Percentiles rank a stretch among this genome's conserved stretches.
phyloP scores from a whole-genome alignment of 2,329 filamentous ascomycete species.

The Raffaelea albimanens region DNA sequence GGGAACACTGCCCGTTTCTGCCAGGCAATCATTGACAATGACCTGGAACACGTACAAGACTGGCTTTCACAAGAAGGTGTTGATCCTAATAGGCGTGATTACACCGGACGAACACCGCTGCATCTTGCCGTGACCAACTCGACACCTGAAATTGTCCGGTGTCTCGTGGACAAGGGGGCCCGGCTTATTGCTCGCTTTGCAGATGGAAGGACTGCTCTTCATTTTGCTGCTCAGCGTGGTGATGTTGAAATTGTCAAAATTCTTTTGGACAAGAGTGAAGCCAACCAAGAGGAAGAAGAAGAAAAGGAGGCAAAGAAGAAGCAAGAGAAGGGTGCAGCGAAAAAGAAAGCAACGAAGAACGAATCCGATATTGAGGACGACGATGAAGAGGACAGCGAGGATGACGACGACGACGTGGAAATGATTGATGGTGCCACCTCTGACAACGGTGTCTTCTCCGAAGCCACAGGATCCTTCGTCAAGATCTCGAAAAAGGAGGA shows the following conservation, averaged over 20 bases:
- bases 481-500: conserved; percentile 26
- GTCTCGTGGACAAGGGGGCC: conserved; percentile 61
- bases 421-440: conserved; percentile 36
- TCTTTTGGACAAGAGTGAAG: conserved; percentile 63
- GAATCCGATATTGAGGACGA: not conserved
- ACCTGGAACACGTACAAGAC: conserved; percentile 59
- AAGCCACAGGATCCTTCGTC: conserved; percentile 65
- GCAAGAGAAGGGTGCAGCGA: not conserved
- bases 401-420: conserved; percentile 33
- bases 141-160: conserved; percentile 59
- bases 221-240: conserved; percentile 67
- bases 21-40: conserved; percentile 68
- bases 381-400: conserved; percentile 22
- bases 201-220: conserved; percentile 74
- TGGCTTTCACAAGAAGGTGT: conserved; percentile 61
- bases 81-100: conserved; percentile 65
- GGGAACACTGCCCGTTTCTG: conserved; percentile 70
- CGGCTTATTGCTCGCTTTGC: conserved; percentile 65
- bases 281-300: conserved; percentile 61
- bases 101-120: conserved; percentile 68
- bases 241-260: conserved; percentile 59
- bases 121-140: conserved; percentile 66
- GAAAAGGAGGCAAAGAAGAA: conserved; percentile 21
- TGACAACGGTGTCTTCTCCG: conserved; percentile 40
- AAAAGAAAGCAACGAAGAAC: not conserved